Percentiles rank a stretch among this genome's conserved stretches.
These are phyloP conservation scores for Fusarium odoratissimum DNA, from an alignment of 2,329 filamentous ascomycete genomes.

Conservation along the genomic window DNA sequence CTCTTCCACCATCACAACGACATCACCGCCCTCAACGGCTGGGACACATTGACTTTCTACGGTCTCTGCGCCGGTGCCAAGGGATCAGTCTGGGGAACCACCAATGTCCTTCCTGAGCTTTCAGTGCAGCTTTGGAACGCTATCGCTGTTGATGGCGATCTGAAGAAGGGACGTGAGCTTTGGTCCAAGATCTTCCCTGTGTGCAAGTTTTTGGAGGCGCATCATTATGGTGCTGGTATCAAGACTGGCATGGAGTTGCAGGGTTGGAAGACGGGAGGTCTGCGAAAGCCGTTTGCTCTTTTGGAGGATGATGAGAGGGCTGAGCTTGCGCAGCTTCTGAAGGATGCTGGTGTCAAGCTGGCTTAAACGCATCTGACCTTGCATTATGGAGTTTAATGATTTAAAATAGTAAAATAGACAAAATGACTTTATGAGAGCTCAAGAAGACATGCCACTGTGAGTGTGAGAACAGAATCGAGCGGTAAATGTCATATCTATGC, in stretches of 20 bases:
- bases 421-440: not conserved
- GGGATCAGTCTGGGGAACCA: conserved; percentile 62
- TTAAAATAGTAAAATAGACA: conserved; percentile 13
- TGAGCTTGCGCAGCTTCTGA: conserved; percentile 52
- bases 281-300: conserved; percentile 61
- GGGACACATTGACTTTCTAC: conserved; percentile 66
- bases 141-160: conserved; percentile 51
- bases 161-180: conserved; percentile 57
- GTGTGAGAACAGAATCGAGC: too few species aligned
- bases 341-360: conserved; percentile 52
- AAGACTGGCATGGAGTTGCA: conserved; percentile 63
- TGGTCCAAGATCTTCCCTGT: conserved; percentile 63
- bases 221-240: conserved; percentile 59
- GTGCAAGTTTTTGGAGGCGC: conserved; percentile 61
- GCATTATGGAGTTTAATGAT: not conserved
- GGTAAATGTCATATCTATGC: not conserved
- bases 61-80: conserved; percentile 61
- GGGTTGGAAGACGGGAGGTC: conserved; percentile 58
- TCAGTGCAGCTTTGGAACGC: conserved; percentile 61
- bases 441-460: too few species aligned
- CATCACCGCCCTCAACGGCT: conserved; percentile 63
- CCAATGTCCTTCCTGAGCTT: conserved; percentile 62
- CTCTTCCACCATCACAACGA: conserved; percentile 54
- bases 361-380: not conserved
- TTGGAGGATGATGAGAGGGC: conserved; percentile 43